Percentiles rank a stretch among this genome's conserved stretches.
These are phyloP conservation scores for Fusarium multiceps DNA, from an alignment of 2,329 filamentous ascomycete species.

Conservation along the genomic window DNA sequence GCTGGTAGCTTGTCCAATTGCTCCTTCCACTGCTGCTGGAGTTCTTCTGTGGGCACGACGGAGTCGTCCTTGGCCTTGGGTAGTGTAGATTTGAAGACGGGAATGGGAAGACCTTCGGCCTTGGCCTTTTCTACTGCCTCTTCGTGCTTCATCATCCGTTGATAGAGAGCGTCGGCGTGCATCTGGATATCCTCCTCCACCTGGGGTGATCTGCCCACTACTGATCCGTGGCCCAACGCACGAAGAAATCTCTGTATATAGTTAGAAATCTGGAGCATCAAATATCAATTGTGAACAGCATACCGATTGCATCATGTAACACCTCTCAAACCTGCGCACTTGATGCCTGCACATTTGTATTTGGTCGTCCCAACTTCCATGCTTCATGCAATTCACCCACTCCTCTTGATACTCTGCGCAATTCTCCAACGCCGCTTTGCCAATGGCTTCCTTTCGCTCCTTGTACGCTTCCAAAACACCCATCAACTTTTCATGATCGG, in stretches of 20 bases:
- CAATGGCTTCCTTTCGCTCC: conserved; percentile 80
- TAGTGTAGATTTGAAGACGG: conserved; percentile 69
- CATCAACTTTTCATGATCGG: conserved; percentile 82
- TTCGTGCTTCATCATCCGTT: conserved; percentile 88
- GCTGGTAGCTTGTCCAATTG: conserved; percentile 68
- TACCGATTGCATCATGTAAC: conserved; percentile 89
- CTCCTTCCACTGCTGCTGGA: conserved; percentile 64
- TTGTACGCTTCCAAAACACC: conserved; percentile 88
- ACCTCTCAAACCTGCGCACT: conserved; percentile 82
- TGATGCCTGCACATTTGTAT: conserved; percentile 85
- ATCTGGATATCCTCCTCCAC: conserved; percentile 92
- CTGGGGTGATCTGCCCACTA: conserved; percentile 70
- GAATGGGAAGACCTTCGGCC: conserved; percentile 67
- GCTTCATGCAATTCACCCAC: conserved; percentile 83
- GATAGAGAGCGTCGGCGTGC: conserved; percentile 92
- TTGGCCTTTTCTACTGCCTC: conserved; percentile 76
- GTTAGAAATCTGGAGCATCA: conserved; percentile 13
- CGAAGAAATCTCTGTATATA: conserved; percentile 79
- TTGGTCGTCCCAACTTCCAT: conserved; percentile 73
- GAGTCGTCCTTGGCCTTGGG: conserved; percentile 47
- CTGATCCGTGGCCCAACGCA: conserved; percentile 85
- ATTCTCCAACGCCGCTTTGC: conserved; percentile 88
- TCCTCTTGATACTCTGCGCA: conserved; percentile 88
- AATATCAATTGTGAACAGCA: background rate
- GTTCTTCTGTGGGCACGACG: conserved; percentile 54